phyloP scores from a whole-genome alignment of 139 green algal genomes.

The Tetraselmis striata region DNA sequence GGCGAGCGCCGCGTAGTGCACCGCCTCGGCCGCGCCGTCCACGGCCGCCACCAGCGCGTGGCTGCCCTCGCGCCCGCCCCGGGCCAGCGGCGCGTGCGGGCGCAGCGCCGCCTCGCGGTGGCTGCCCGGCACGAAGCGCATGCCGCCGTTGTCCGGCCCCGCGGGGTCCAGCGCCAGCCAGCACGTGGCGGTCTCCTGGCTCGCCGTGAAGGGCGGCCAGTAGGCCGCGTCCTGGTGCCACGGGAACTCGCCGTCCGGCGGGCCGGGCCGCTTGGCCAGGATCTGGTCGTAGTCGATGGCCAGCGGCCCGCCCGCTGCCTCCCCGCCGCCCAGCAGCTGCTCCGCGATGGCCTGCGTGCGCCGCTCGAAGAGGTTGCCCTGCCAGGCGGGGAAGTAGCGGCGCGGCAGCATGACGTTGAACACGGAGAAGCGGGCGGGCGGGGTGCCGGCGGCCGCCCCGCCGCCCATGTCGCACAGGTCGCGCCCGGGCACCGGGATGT shows the following conservation, averaged over 20 bases:
- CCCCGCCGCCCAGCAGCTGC: constrained; percentile 53
- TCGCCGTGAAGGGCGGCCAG: constrained; percentile 40
- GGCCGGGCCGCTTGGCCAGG: constrained; percentile 45
- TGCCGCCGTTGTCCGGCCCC: constrained; percentile 54
- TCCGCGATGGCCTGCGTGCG: constrained; percentile 42
- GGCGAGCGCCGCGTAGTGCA: constrained; percentile 30
- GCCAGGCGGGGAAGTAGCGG: constrained; percentile 44
- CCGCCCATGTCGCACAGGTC: constrained; percentile 63
- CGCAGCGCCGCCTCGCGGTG: constrained; percentile 43
- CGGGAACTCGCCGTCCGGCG: constrained; percentile 45
- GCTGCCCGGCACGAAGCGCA: constrained; percentile 52
- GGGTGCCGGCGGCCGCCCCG: constrained; percentile 17
- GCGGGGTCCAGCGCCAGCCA: constrained; percentile 53
- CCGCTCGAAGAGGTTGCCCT: constrained; percentile 50
- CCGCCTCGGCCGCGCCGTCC: constrained; percentile 12
- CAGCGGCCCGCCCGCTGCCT: no score
- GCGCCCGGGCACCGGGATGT: constrained; percentile 43
- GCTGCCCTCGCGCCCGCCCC: constrained; percentile 45
- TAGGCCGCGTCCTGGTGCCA: constrained; percentile 62
- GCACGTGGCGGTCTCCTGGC: constrained; percentile 51
- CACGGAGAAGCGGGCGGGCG: constrained; percentile 44
- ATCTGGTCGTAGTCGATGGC: constrained; percentile 60
- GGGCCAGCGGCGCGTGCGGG: constrained; percentile 44
- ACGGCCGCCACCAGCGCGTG: constrained; percentile 41
- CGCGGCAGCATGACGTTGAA: constrained; percentile 66